These are phyloP conservation scores for Candida methanosorbosa DNA, from an alignment of 805 yeast species.

Conservation along the genomic window DNA sequence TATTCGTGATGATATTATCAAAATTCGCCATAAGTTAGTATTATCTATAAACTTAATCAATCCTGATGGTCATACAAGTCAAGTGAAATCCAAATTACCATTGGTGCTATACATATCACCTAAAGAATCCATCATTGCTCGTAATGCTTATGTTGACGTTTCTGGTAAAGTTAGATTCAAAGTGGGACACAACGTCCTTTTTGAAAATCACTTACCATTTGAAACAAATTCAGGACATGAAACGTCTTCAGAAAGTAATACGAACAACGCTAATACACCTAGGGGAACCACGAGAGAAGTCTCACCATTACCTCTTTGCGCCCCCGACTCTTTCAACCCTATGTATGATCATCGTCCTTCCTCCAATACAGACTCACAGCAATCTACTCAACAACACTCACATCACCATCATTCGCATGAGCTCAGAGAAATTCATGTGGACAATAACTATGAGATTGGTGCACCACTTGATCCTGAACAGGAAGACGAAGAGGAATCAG, in stretches of 20 bases:
- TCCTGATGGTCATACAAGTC: conserved; percentile 41
- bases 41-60: conserved; percentile 36
- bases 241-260: neutral
- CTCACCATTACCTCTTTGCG: neutral
- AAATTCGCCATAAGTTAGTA: conserved; percentile 37
- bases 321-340: too few species aligned
- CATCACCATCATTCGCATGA: conserved; percentile 1
- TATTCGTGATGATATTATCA: conserved; percentile 30
- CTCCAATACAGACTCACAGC: neutral
- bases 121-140: conserved; percentile 15
- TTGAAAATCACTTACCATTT: neutral
- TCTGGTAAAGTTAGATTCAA: conserved; percentile 17
- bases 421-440: conserved; percentile 6
- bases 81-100: conserved; percentile 44
- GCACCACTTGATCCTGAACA: conserved; percentile 9
- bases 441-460: conserved; percentile 8
- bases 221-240: neutral
- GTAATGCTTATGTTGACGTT: conserved; percentile 16
- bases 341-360: neutral
- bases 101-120: conserved; percentile 33
- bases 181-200: conserved; percentile 8
- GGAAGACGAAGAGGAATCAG: conserved; percentile 4
- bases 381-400: neutral
- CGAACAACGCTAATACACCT: neutral
- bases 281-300: too few species aligned